Percentiles rank a stretch among this genome's conserved stretches.
phyloP scores from a whole-genome alignment of 495 filamentous ascomycete species.

The Xylona heveae region DNA sequence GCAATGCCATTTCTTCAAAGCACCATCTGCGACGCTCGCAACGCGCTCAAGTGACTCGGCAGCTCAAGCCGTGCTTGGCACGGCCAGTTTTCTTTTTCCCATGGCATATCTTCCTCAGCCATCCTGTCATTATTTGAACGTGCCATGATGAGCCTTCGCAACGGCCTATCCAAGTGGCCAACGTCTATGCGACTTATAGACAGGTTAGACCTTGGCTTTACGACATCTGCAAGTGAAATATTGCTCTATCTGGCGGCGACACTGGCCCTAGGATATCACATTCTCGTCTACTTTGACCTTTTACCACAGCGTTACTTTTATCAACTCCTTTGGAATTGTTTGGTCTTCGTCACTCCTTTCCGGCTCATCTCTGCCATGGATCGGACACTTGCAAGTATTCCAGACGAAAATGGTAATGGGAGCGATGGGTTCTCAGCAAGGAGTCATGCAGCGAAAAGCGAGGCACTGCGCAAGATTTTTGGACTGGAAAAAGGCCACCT shows the following conservation, averaged over 20 bases:
- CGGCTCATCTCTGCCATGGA: slow-evolving; percentile 38
- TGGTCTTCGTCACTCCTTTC: slow-evolving; percentile 39
- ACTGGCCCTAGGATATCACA: slow-evolving; percentile 3
- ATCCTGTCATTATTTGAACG: neutral
- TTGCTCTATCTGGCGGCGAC: slow-evolving; percentile 2
- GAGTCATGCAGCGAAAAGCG: slow-evolving; percentile 40
- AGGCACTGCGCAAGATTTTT: slow-evolving; percentile 42
- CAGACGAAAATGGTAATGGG: slow-evolving; percentile 10
- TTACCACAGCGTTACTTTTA: slow-evolving; percentile 7
- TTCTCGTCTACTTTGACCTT: slow-evolving; percentile 8
- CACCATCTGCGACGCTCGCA: too few species aligned
- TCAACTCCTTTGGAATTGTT: slow-evolving; percentile 37
- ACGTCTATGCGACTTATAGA: too few species aligned
- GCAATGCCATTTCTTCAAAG: too few species aligned
- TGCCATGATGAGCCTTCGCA: neutral
- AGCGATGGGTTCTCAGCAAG: slow-evolving; percentile 9
- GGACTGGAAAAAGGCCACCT: slow-evolving; percentile 36
- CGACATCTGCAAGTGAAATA: neutral
- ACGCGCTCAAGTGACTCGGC: too few species aligned
- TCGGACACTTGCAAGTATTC: slow-evolving; percentile 2
- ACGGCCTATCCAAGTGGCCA: neutral
- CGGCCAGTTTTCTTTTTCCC: slow-evolving; percentile 1
- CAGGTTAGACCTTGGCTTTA: too few species aligned
- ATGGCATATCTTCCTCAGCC: neutral
- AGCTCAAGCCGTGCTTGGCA: too few species aligned